These are phyloP conservation scores for Mycocalia duriaeana DNA, from an alignment of 1,284 basidiomycete species.

Conservation along the genomic window DNA sequence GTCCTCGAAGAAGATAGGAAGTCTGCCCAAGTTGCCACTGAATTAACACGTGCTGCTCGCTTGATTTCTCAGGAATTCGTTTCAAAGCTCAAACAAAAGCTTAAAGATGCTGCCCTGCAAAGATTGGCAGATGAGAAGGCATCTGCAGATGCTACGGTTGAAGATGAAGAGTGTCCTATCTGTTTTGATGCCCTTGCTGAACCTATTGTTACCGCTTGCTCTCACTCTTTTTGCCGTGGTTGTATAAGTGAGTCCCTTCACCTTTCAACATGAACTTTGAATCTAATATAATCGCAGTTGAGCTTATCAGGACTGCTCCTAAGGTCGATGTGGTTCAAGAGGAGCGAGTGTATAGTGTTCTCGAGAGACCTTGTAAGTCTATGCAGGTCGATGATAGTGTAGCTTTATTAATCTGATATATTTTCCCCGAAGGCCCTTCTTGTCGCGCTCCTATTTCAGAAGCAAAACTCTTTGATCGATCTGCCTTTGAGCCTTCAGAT, in stretches of 20 bases:
- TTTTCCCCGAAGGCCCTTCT: conserved; percentile 41
- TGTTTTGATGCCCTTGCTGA: conserved; percentile 46
- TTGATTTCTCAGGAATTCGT: conserved; percentile 46
- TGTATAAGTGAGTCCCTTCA: conserved; percentile 38
- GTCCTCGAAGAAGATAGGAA: conserved; percentile 20
- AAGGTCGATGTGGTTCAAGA: conserved; percentile 24
- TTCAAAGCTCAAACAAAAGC: conserved; percentile 37
- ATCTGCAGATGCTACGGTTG: conserved; percentile 42
- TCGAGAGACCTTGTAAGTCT: conserved; percentile 43
- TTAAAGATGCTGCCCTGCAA: conserved; percentile 32
- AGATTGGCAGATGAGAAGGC: conserved; percentile 43
- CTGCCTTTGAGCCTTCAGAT: conserved; percentile 51
- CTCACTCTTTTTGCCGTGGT: conserved; percentile 47
- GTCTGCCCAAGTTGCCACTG: conserved; percentile 26
- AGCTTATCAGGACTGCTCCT: conserved; percentile 31
- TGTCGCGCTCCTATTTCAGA: conserved; percentile 41
- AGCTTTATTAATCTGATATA: conserved; percentile 1
- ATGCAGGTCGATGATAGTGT: not conserved
- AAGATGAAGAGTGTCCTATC: conserved; percentile 50
- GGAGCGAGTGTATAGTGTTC: conserved; percentile 25
- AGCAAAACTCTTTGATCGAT: conserved; percentile 39
- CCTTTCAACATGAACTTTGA: not conserved
- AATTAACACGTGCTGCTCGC: conserved; percentile 38
- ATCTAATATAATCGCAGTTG: conserved; percentile 20
- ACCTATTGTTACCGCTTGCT: conserved; percentile 43